Conservation (phyloP, 305 asterid genomes). For the Fraxinus platypoda region DNA sequence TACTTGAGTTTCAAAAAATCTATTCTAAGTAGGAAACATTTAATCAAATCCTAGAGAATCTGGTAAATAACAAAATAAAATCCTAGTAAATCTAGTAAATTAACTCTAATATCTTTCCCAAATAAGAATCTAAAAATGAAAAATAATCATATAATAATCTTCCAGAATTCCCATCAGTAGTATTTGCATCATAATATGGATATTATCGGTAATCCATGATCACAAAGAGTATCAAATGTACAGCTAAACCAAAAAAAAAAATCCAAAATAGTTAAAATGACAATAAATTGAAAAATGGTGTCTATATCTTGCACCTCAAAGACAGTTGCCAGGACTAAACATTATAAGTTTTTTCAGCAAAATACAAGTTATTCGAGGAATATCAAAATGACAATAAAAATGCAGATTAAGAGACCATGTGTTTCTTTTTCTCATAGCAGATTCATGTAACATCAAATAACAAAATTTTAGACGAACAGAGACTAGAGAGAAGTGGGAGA, state of each 20-base stretch:
- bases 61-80: neutral
- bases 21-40: neutral
- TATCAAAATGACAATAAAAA: neutral
- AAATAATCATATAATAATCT: too few relatives aligned
- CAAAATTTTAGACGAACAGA: slow-evolving; percentile 12
- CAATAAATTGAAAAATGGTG: neutral
- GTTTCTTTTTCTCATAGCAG: neutral
- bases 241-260: neutral
- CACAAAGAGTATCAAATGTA: neutral
- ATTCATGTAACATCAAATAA: neutral
- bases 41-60: neutral
- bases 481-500: neutral
- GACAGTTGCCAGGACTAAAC: neutral
- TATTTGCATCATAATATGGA: neutral
- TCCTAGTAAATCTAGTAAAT: neutral
- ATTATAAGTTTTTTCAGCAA: neutral
- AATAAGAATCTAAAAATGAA: too few relatives aligned
- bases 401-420: neutral
- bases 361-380: neutral
- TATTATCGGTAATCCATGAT: neutral
- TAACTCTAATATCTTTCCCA: neutral
- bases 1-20: too few relatives aligned
- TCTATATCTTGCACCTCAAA: neutral
- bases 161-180: neutral
- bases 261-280: neutral